These are phyloP conservation scores for Wickerhamomyces rabaulensis DNA, from an alignment of 805 yeast species.

Conservation along the genomic window DNA sequence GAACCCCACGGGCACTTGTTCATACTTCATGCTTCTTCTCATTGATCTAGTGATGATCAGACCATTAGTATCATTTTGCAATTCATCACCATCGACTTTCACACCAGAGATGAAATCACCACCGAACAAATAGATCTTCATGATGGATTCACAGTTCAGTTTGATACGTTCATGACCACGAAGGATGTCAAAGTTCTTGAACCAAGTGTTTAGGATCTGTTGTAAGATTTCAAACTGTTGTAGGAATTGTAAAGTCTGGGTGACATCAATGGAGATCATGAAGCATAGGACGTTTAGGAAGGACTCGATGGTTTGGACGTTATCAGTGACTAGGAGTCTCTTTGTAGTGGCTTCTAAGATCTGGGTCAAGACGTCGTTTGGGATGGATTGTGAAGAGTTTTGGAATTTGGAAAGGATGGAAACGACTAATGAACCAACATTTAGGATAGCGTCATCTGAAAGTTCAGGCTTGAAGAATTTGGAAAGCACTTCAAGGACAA, in stretches of 20 bases:
- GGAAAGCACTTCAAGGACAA: constrained; percentile 58
- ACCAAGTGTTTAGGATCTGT: constrained; percentile 72
- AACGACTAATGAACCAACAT: constrained; percentile 61
- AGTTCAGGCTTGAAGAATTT: constrained; percentile 66
- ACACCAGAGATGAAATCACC: constrained; percentile 40
- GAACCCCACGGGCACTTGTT: constrained; percentile 59
- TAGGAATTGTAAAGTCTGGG: constrained; percentile 59
- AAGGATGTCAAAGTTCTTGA: constrained; percentile 72
- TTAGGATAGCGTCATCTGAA: constrained; percentile 77
- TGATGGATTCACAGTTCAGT: constrained; percentile 63
- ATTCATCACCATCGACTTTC: constrained; percentile 71
- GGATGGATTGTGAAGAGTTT: constrained; percentile 1
- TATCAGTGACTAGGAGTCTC: constrained; percentile 61
- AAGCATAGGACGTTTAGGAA: constrained; percentile 71
- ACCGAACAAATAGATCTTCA: constrained; percentile 59
- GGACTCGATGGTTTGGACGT: constrained; percentile 71
- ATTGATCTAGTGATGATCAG: constrained; percentile 82
- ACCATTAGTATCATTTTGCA: constrained; percentile 51
- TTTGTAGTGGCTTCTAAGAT: constrained; percentile 71
- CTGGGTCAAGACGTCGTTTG: constrained; percentile 32
- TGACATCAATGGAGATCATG: constrained; percentile 57
- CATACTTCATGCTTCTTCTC: constrained; percentile 56
- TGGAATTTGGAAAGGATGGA: constrained; percentile 53
- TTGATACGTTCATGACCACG: constrained; percentile 68
- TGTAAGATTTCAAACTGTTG: constrained; percentile 33